Evolutionary conservation across 208 protist genomes (phyloP).

Genomic region (Leishmania martiniquensis): DNA sequence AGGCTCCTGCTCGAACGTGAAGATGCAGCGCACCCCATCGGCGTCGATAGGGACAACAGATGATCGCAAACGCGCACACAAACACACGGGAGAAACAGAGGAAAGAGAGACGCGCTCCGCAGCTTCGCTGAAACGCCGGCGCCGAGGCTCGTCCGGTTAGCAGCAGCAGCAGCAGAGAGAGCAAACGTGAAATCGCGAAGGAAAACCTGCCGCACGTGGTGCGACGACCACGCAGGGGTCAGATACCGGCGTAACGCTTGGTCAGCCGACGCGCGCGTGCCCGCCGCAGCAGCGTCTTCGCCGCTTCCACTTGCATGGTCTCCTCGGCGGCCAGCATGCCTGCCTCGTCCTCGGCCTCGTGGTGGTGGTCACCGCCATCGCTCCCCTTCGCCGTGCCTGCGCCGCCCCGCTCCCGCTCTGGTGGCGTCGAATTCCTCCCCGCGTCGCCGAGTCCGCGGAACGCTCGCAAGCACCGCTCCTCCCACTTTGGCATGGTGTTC

Average conservation of each 20-base stretch:
- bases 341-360: neutral
- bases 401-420: neutral
- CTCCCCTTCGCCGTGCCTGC: neutral
- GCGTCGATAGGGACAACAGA: too few relatives aligned
- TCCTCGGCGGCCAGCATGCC: constrained; percentile 4
- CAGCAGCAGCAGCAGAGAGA: too few relatives aligned
- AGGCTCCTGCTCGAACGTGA: too few relatives aligned
- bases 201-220: neutral
- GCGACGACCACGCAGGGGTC: neutral
- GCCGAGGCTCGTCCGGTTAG: neutral
- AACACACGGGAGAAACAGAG: neutral
- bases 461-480: constrained; percentile 4
- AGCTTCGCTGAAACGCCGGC: neutral
- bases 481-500: neutral
- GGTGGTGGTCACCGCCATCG: neutral
- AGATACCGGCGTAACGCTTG: neutral
- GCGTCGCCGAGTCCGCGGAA: neutral
- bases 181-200: too few relatives aligned
- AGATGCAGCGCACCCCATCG: too few relatives aligned
- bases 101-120: neutral
- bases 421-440: neutral
- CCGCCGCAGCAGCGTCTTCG: constrained; percentile 27
- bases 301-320: constrained; percentile 15
- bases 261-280: constrained; percentile 4
- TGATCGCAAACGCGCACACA: neutral